Percentiles rank a stretch among this genome's conserved stretches.
Evolutionary conservation across 179 eudicot genomes (phyloP).

Genomic region (Vitellaria paradoxa): DNA sequence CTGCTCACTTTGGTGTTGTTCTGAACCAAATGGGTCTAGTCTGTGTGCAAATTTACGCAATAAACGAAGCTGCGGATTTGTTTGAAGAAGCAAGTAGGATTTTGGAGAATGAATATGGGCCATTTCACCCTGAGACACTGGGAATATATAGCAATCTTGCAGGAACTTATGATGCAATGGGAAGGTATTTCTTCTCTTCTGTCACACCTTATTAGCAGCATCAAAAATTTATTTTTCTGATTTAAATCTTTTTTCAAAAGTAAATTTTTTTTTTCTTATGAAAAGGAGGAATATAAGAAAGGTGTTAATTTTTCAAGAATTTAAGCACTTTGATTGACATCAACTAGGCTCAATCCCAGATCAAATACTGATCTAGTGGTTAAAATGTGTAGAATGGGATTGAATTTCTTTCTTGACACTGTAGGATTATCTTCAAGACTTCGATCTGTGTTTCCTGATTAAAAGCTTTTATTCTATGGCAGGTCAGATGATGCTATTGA

Average conservation of each 20-base stretch:
- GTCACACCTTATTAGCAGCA: too few relatives aligned
- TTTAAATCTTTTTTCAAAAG: not conserved
- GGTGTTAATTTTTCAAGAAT: too few relatives aligned
- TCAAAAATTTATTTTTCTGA: too few relatives aligned
- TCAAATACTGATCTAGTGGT: not conserved
- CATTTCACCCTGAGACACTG: slow-evolving; percentile 71
- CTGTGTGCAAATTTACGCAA: slow-evolving; percentile 59
- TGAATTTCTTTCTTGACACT: too few relatives aligned
- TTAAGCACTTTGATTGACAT: not conserved
- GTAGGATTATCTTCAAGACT: too few relatives aligned
- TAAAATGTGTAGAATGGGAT: not conserved
- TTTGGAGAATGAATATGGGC: slow-evolving; percentile 70
- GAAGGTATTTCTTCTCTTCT: slow-evolving; percentile 45
- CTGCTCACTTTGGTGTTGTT: slow-evolving; percentile 65
- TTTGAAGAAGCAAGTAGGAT: slow-evolving; percentile 72
- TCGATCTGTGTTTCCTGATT: too few relatives aligned
- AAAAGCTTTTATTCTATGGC: not conserved
- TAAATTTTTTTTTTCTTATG: not conserved
- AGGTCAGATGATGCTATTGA: slow-evolving; percentile 83
- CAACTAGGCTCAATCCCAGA: not conserved
- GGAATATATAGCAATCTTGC: slow-evolving; percentile 93
- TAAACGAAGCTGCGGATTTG: slow-evolving; percentile 70
- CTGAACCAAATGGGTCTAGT: slow-evolving; percentile 85
- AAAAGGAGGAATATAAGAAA: too few relatives aligned
- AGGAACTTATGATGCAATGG: slow-evolving; percentile 91